Evolutionary conservation across 1,284 basidiomycete genomes (phyloP), one percentile per base, ranked within the genome.

Genomic region (Fomitiporia mediterranea): DNA sequence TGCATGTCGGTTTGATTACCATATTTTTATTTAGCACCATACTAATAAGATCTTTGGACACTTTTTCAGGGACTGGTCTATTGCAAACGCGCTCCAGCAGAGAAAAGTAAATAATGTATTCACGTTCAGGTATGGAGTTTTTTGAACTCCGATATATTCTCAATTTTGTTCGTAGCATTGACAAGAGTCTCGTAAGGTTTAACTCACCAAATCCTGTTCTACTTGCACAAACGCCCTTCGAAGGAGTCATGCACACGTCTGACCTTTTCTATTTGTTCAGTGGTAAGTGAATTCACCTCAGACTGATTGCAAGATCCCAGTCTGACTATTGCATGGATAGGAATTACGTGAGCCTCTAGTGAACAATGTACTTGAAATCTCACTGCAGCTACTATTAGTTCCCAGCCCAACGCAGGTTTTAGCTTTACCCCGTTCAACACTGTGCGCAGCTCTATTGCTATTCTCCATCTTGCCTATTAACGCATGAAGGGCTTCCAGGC

Each of bases 241-340:
- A 67, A 50, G 74, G 75, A 9, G 72, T 72, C 1, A 73, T 72
- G 68, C 75, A 77, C 60, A 75, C 74, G 0, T 75, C 74, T 2
- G 76, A 77, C 61, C 56, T 77, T 3, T 77, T 73, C 55, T 77
- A 69, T 60, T 60, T 77, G 9, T 77, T 77, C 44, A 69, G 72
- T 53, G 75, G 76, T 70, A 59, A 55, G 68, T 54, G 19, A n/a
- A 1, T 8, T 21, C 19, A n/a, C 15, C 11, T 39, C 7, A 13
- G 23, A 38, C n/a, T n/a, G n/a, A n/a, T n/a, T n/a, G n/a, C n/a
- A n/a, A n/a, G n/a, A n/a, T n/a, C n/a, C n/a, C n/a, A n/a, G n/a
- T n/a, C n/a, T n/a, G n/a, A n/a, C n/a, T n/a, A n/a, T n/a, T n/a
- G n/a, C n/a, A n/a, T n/a, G n/a, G n/a, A 28, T 53, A 72, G 71